These are phyloP conservation scores for Cryptosporidium canis DNA, from an alignment of 169 alveolate species.

Conservation along the genomic window DNA sequence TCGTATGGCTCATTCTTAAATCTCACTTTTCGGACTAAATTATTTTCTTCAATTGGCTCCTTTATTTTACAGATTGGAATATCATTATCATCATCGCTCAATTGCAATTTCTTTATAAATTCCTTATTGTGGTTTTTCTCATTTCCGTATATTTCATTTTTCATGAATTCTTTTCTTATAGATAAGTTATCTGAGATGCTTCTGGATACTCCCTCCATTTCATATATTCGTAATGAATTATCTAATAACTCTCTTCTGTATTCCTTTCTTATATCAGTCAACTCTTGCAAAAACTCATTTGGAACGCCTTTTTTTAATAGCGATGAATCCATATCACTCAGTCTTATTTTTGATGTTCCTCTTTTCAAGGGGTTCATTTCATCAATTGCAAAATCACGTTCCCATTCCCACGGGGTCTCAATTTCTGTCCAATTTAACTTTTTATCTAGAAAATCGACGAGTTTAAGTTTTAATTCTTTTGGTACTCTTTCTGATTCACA, in stretches of 20 bases:
- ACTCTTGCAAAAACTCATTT: conserved; percentile 33
- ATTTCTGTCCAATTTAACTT: conserved; percentile 51
- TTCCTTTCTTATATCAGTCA: conserved; percentile 53
- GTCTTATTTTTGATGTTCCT: not conserved
- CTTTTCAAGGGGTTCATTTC: conserved; percentile 4
- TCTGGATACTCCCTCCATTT: conserved; percentile 25
- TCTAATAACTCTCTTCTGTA: conserved; percentile 30
- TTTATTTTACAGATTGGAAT: not conserved
- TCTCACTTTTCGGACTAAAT: not conserved
- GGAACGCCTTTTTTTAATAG: conserved; percentile 18
- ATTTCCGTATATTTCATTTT: conserved; percentile 19
- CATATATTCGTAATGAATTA: conserved; percentile 11
- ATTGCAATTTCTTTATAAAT: not conserved
- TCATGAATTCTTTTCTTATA: not conserved
- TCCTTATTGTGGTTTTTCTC: not conserved
- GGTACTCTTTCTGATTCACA: conserved; percentile 8
- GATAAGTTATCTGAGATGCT: not conserved
- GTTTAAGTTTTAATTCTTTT: conserved; percentile 41
- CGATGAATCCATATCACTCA: conserved; percentile 40
- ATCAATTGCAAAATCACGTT: conserved; percentile 44
- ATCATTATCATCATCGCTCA: not conserved
- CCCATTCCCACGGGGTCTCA: conserved; percentile 72
- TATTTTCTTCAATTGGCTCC: not conserved
- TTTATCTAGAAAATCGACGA: conserved; percentile 44
- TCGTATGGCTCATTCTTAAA: conserved; percentile 7